These are phyloP conservation scores for Kodamaea suecica DNA, from an alignment of 1,139 yeast species.

Conservation along the genomic window DNA sequence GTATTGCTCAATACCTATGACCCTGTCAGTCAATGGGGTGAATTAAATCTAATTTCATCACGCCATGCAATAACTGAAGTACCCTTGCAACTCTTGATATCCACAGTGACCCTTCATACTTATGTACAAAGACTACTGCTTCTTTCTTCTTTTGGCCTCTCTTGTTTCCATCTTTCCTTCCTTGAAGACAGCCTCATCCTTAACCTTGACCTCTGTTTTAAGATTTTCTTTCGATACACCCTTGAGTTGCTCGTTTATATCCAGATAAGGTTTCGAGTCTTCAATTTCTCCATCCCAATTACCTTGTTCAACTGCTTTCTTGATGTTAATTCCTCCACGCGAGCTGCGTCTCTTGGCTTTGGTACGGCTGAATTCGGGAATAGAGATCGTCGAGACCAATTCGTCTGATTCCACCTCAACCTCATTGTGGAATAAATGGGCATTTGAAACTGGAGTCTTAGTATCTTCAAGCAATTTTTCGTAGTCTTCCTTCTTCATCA, in stretches of 20 bases:
- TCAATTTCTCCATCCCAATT: conserved; percentile 4
- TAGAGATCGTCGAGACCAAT: not conserved
- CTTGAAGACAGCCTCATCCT: conserved; percentile 1
- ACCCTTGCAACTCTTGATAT: not conserved
- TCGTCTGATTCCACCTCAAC: conserved; percentile 23
- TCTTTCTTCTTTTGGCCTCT: conserved; percentile 10
- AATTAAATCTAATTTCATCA: too few relatives aligned
- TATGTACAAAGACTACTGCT: too few relatives aligned
- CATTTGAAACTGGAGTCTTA: conserved; percentile 22
- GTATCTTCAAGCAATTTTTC: conserved; percentile 25
- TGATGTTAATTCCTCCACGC: conserved; percentile 24
- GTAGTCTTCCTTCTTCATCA: conserved; percentile 25
- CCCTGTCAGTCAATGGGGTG: too few relatives aligned
- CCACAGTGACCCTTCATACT: too few relatives aligned
- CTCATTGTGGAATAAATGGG: conserved; percentile 31
- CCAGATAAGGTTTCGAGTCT: too few relatives aligned
- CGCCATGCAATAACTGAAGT: too few relatives aligned
- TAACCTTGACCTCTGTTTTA: not conserved
- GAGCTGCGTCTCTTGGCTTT: conserved; percentile 27
- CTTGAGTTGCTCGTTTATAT: too few relatives aligned
- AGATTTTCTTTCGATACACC: too few relatives aligned
- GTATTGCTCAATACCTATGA: too few relatives aligned
- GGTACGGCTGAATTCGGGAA: conserved; percentile 7
- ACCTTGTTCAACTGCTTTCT: conserved; percentile 5
- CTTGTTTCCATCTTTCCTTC: conserved; percentile 3